phyloP scores from a whole-genome alignment of 2,329 filamentous ascomycete genomes.

The Beauveria sp. region DNA sequence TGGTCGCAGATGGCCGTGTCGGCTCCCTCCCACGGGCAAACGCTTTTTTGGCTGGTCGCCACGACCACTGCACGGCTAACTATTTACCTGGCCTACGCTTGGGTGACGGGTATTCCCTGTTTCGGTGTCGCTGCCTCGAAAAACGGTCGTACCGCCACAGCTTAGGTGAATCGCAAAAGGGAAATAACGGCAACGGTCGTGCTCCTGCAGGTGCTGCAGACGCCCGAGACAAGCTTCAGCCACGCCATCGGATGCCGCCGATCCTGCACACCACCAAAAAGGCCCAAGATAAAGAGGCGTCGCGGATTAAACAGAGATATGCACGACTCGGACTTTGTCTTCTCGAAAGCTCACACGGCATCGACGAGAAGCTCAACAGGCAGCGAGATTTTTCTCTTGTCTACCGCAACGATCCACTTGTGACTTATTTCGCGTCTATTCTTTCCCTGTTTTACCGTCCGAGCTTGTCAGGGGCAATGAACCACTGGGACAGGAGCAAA shows the following conservation, averaged over 20 bases:
- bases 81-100: neutral
- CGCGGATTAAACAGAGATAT: neutral
- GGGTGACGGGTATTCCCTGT: neutral
- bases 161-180: neutral
- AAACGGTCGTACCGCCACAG: neutral
- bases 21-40: neutral
- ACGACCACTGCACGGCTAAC: neutral
- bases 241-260: neutral
- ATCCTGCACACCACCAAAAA: neutral
- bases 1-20: neutral
- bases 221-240: neutral
- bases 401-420: neutral
- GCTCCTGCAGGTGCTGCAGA: neutral
- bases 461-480: neutral
- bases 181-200: too few species aligned
- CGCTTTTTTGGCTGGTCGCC: neutral
- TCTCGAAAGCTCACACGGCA: neutral
- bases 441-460: neutral
- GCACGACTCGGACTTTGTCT: neutral
- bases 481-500: neutral
- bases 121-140: neutral
- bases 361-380: neutral
- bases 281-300: too few species aligned
- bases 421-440: neutral
- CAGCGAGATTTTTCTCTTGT: neutral